Evolutionary conservation across 176 grass and related monocot species (phyloP), one percentile per base, ranked within the genome.

Genomic region (Elaeis guineensis): DNA sequence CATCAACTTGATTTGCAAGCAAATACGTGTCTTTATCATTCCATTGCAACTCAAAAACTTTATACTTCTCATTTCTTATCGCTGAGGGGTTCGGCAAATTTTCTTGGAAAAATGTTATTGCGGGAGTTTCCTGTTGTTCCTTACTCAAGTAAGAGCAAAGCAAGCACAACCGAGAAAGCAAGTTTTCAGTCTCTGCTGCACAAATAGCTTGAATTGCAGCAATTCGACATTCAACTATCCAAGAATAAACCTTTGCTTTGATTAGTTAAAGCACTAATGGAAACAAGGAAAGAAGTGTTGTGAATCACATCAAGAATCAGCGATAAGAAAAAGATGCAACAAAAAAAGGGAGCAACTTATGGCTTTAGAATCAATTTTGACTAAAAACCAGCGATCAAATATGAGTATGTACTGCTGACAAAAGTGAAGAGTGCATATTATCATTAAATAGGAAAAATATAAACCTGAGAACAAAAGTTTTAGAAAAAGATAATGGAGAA

Each of bases 51-150:
- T 85, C 93, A 61, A 85, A 25, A 51, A 70, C 62, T 49, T 70
- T 72, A 22, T 76, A 56, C 17, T 85, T 73, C 5, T 81, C 79
- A 52, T 83, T 80, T 32, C 52, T 69, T 17, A 52, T 65, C 68
- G 62, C 78, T 52, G 62, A 61, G 17, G 87, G 21, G 67, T 89
- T 83, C 25, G 84, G 87, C 21, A 91, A 67, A 35, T 88, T 87
- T 57, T 91, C 87, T 70, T 78, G 50, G 25, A 97, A 97, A 79
- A 76, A 97, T 53, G 85, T 52, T 61, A 85, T 59, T 49, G 84
- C 87, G 8, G 72, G 65, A 57, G 69, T 72, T 29, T 97, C 78
- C 19, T 78, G 49, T 58, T 91, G 87, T 58, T 91, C 92, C 55
- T 75, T 76, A 3, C 35, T 44, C 2, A 85, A 58, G 51, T 76